A percentile compares a stretch with the other conserved stretches of the same genome.
Evolutionary conservation across 2,329 filamentous ascomycete species (phyloP).

Genomic region (Rhinocladiella mackenziei): DNA sequence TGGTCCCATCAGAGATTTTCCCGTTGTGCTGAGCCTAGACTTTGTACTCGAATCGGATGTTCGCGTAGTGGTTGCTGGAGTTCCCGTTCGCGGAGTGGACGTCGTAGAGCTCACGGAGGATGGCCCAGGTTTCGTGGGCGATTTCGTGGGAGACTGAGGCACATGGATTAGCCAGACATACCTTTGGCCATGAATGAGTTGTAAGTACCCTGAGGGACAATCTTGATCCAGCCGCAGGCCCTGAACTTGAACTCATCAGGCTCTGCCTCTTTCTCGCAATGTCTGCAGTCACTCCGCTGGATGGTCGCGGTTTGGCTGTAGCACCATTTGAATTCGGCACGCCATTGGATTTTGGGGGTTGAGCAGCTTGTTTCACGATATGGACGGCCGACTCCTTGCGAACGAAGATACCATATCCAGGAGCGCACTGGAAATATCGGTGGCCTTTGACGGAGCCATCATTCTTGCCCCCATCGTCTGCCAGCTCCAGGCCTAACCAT

Average conservation of each 20-base stretch:
- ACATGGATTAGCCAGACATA: slow-evolving; percentile 6
- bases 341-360: slow-evolving; percentile 34
- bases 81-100: slow-evolving; percentile 60
- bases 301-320: slow-evolving; percentile 38
- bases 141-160: slow-evolving; percentile 68
- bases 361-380: slow-evolving; percentile 48
- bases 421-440: slow-evolving; percentile 77
- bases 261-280: slow-evolving; percentile 60
- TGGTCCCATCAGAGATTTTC: slow-evolving; percentile 65
- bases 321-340: slow-evolving; percentile 32
- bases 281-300: slow-evolving; percentile 49
- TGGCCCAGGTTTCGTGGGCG: slow-evolving; percentile 67
- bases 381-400: slow-evolving; percentile 65
- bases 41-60: slow-evolving; percentile 45
- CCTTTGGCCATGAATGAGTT: background rate
- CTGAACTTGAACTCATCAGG: slow-evolving; percentile 63
- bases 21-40: slow-evolving; percentile 53
- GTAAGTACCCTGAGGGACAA: slow-evolving; percentile 38
- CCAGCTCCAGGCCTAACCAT: slow-evolving; percentile 87
- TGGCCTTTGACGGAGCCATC: slow-evolving; percentile 86
- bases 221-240: slow-evolving; percentile 39
- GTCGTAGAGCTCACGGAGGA: slow-evolving; percentile 53
- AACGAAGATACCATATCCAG: slow-evolving; percentile 77
- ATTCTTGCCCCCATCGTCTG: slow-evolving; percentile 81
- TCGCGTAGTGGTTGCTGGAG: slow-evolving; percentile 54